Conservation (phyloP, 2,329 filamentous ascomycete genomes). For the Fusarium sp. region DNA sequence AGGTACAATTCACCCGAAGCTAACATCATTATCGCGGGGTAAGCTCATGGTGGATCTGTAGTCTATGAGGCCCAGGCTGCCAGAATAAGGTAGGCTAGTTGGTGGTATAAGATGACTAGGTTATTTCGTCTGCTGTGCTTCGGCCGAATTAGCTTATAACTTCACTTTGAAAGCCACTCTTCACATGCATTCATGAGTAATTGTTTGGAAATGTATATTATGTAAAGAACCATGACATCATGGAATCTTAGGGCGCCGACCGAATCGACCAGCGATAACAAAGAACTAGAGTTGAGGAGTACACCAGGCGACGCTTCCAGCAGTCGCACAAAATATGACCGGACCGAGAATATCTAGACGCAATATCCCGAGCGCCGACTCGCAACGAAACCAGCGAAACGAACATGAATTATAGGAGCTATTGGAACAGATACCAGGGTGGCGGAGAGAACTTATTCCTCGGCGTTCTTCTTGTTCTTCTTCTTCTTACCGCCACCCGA, state of each 20-base stretch:
- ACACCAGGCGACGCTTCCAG: slow-evolving; percentile 46
- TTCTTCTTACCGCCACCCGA: slow-evolving; percentile 71
- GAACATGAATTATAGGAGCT: slow-evolving; percentile 54
- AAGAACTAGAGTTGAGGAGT: slow-evolving; percentile 41
- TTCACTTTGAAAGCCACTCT: not conserved
- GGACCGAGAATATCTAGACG: slow-evolving; percentile 56
- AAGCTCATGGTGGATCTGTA: slow-evolving; percentile 10
- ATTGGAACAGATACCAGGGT: slow-evolving; percentile 55
- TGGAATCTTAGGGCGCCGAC: slow-evolving; percentile 30
- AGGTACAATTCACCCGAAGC: slow-evolving; percentile 10
- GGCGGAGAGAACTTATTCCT: slow-evolving; percentile 50
- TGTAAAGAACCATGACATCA: slow-evolving; percentile 24
- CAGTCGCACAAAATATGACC: slow-evolving; percentile 45
- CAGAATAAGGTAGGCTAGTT: too few relatives aligned
- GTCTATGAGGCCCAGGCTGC: too few relatives aligned
- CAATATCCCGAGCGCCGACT: slow-evolving; percentile 58
- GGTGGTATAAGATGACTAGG: too few relatives aligned
- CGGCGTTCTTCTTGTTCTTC: slow-evolving; percentile 75
- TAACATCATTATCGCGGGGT: slow-evolving; percentile 16
- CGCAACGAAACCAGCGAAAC: slow-evolving; percentile 55
- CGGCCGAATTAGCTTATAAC: too few relatives aligned
- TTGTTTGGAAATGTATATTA: slow-evolving; percentile 37
- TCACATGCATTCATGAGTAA: not conserved
- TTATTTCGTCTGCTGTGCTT: too few relatives aligned
- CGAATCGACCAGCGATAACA: slow-evolving; percentile 37